A percentile compares a stretch with the other conserved stretches of the same genome.
phyloP scores from a whole-genome alignment of 768 basidiomycete species.

The Mycena haematopus region DNA sequence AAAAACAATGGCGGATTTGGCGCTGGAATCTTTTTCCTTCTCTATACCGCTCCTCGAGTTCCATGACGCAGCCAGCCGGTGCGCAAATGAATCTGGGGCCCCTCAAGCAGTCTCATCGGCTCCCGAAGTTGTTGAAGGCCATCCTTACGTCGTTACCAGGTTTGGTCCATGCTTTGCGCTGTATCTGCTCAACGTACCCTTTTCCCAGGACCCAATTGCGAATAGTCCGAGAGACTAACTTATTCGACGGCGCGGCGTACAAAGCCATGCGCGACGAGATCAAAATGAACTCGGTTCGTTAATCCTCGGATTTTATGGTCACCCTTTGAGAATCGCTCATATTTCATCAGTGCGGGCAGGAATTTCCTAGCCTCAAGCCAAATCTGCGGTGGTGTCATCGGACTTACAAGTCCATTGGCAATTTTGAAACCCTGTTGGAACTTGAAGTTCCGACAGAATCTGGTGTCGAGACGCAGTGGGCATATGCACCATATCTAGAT shows the following conservation, averaged over 20 bases:
- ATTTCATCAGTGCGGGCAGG: slow-evolving; percentile 34
- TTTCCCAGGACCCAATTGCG: slow-evolving; percentile 43
- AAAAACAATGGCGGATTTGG: slow-evolving; percentile 35
- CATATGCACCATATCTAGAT: slow-evolving; percentile 41
- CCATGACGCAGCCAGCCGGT: slow-evolving; percentile 36
- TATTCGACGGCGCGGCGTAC: slow-evolving; percentile 39
- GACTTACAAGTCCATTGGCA: slow-evolving; percentile 34
- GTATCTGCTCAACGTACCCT: neutral
- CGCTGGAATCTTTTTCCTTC: slow-evolving; percentile 43
- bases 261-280: slow-evolving; percentile 34
- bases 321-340: neutral
- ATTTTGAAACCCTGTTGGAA: slow-evolving; percentile 40
- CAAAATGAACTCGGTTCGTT: slow-evolving; percentile 30
- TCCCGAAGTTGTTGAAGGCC: slow-evolving; percentile 29
- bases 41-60: slow-evolving; percentile 44
- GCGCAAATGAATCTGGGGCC: slow-evolving; percentile 9
- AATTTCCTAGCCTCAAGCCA: slow-evolving; percentile 26
- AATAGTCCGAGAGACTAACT: slow-evolving; percentile 39
- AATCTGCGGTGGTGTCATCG: slow-evolving; percentile 32
- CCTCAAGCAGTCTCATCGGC: neutral
- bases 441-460: slow-evolving; percentile 29
- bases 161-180: slow-evolving; percentile 14
- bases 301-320: neutral
- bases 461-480: slow-evolving; percentile 34
- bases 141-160: slow-evolving; percentile 47